Evolutionary conservation across 495 filamentous ascomycete genomes (phyloP).

Genomic region (Penicillium odoratum): DNA sequence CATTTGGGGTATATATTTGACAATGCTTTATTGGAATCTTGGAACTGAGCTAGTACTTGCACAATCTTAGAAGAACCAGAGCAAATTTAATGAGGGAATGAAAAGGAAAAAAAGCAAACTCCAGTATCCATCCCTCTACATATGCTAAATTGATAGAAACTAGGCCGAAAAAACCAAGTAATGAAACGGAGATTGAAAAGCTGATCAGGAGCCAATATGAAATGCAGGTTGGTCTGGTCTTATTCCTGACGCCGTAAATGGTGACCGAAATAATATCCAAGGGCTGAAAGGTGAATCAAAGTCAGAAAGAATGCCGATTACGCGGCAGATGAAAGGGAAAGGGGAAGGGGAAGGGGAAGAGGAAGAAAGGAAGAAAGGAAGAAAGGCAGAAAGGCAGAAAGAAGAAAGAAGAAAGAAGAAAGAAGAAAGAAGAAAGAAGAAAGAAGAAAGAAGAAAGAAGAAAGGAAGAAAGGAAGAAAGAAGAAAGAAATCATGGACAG

Average conservation of each 20-base stretch:
- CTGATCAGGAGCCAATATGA: background rate
- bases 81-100: background rate
- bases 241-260: conserved; percentile 9
- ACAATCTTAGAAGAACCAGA: background rate
- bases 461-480: no score
- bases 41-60: background rate
- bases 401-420: no score
- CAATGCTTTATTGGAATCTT: background rate
- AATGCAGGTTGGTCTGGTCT: conserved; percentile 15
- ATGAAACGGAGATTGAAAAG: background rate
- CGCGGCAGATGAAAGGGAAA: background rate
- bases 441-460: no score
- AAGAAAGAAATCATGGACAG: no score
- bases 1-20: no score
- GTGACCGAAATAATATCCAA: background rate
- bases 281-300: background rate
- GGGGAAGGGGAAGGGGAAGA: background rate
- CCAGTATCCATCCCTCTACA: conserved; percentile 19
- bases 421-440: no score
- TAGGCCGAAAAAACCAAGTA: background rate
- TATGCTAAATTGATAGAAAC: conserved; percentile 14
- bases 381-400: no score
- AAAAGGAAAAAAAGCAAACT: conserved; percentile 10
- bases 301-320: background rate
- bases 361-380: no score